A percentile compares a stretch with the other conserved stretches of the same genome.
These are phyloP conservation scores for Cyclostephanos tholiformis DNA, from an alignment of 108 stramenopile species.

Conservation along the genomic window DNA sequence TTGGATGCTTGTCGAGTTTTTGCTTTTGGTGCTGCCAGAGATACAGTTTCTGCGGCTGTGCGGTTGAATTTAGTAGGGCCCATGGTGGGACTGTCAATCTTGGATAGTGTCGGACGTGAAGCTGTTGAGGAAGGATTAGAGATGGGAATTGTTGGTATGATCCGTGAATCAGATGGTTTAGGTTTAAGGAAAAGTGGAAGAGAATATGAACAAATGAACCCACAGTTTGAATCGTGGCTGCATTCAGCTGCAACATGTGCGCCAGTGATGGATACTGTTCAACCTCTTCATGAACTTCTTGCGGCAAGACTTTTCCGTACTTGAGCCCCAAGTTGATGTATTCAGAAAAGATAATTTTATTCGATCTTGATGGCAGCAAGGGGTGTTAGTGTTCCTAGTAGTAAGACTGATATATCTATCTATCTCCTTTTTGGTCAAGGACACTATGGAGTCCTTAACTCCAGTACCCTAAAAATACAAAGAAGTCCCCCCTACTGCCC, in stretches of 20 bases:
- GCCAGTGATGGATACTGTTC: slow-evolving; percentile 70
- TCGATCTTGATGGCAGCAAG: no score
- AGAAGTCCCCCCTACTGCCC: no score
- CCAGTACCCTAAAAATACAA: no score
- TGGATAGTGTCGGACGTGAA: slow-evolving; percentile 49
- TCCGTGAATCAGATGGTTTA: slow-evolving; percentile 14
- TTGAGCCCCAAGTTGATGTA: no score
- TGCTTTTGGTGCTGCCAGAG: slow-evolving; percentile 75
- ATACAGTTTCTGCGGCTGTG: slow-evolving; percentile 82
- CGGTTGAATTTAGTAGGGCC: slow-evolving; percentile 81
- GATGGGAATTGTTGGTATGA: slow-evolving; percentile 27
- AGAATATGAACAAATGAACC: slow-evolving; percentile 13
- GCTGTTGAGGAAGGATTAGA: slow-evolving; percentile 61
- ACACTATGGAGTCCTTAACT: no score
- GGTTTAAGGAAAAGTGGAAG: not conserved
- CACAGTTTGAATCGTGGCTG: slow-evolving; percentile 34
- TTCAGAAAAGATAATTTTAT: no score
- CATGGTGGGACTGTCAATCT: slow-evolving; percentile 57
- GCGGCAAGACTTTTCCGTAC: slow-evolving; percentile 76
- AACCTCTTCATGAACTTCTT: slow-evolving; percentile 77
- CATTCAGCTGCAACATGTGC: slow-evolving; percentile 48
- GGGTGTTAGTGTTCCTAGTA: no score
- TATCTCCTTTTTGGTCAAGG: no score
- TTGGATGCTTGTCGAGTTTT: slow-evolving; percentile 59
- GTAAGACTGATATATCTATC: no score